Conservation (phyloP, 2,329 filamentous ascomycete genomes). For the Aspergillus sergii region DNA sequence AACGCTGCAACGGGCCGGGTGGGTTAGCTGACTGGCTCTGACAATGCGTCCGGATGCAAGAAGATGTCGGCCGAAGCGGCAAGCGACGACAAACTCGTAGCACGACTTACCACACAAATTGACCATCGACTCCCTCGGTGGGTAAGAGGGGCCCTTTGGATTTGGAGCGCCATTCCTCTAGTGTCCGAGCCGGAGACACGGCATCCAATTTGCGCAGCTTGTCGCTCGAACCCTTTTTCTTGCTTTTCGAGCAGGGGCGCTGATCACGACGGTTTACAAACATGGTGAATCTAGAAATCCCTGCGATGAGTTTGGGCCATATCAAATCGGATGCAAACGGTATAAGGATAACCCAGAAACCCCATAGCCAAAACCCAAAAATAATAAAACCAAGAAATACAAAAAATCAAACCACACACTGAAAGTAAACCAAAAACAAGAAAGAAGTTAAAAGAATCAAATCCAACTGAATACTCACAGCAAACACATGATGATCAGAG, state of each 20-base stretch:
- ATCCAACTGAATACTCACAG: conserved; percentile 25
- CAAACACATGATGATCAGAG: conserved; percentile 35
- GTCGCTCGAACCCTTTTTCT: conserved; percentile 28
- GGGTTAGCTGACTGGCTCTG: conserved; percentile 6
- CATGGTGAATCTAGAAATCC: conserved; percentile 31
- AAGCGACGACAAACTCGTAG: not conserved
- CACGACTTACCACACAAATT: conserved; percentile 39
- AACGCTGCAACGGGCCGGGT: conserved; percentile 25
- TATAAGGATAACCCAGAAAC: not conserved
- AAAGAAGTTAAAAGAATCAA: not conserved
- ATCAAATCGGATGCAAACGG: not conserved
- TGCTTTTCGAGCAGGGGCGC: conserved; percentile 20
- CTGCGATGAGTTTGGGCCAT: not conserved
- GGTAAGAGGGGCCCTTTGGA: conserved; percentile 36
- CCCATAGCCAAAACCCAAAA: not conserved
- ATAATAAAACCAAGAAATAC: not conserved
- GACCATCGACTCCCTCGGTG: conserved; percentile 35
- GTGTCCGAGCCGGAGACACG: conserved; percentile 37
- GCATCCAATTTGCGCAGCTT: conserved; percentile 39
- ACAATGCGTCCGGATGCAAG: not conserved
- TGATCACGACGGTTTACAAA: conserved; percentile 37
- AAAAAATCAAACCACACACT: not conserved
- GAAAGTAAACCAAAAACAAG: conserved; percentile 1
- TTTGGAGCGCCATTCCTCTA: conserved; percentile 42
- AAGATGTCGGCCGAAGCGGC: not conserved